Evolutionary conservation across 148 eudicot genomes (phyloP).

Genomic region (Rhododendron mucronatum): DNA sequence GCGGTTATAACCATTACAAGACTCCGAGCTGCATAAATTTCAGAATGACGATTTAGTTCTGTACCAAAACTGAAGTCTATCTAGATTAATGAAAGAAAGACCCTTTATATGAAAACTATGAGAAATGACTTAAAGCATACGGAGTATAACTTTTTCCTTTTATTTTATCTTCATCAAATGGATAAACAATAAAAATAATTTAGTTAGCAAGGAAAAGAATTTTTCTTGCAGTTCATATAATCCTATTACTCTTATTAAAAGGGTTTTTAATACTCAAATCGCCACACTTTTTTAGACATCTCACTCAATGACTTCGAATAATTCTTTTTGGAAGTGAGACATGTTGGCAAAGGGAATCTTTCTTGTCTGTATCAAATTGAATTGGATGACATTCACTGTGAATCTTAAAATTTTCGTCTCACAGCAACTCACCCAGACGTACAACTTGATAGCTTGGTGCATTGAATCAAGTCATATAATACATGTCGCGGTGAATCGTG

Average conservation of each 20-base stretch:
- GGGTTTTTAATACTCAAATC: not conserved
- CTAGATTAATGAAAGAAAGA: too few species aligned
- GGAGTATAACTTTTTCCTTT: too few species aligned
- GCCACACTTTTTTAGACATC: not conserved
- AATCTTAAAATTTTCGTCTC: not conserved
- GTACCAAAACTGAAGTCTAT: not conserved
- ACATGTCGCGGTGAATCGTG: not conserved
- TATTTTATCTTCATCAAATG: not conserved
- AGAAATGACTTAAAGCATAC: too few species aligned
- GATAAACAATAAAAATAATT: not conserved
- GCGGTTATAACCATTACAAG: not conserved
- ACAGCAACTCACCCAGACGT: not conserved
- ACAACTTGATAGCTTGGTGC: not conserved
- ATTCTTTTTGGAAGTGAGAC: not conserved
- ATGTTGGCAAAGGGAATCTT: not conserved
- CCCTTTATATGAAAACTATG: too few species aligned
- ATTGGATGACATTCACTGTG: not conserved
- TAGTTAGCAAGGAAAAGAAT: too few species aligned
- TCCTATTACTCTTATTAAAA: not conserved
- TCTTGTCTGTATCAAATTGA: not conserved
- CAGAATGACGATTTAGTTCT: not conserved
- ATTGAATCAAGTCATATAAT: too few species aligned
- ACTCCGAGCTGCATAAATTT: not conserved
- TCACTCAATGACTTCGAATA: not conserved
- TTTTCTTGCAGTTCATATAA: not conserved